Evolutionary conservation across 805 yeast species (phyloP), one percentile per base, ranked within the genome.

Genomic region (Sungouiella thailandica): DNA sequence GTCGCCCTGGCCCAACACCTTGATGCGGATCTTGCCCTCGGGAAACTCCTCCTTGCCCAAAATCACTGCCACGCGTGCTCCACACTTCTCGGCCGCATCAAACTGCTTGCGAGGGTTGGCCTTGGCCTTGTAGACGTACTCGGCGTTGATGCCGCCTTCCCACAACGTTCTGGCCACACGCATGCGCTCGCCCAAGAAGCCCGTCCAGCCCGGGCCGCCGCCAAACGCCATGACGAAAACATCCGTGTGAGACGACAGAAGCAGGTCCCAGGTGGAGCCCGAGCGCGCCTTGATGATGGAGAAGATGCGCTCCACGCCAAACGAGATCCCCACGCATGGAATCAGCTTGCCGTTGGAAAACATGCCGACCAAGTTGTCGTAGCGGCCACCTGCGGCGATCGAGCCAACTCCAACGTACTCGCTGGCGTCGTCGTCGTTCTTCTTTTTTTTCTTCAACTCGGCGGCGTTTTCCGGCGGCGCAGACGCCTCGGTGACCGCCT

Each of bases 391-490:
- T 31, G 96, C 98, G 32, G 96, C 96, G 53, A 93, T 88, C 5
- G 98, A 93, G 23, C 98, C 98, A 27, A 90, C 96, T 49, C 98
- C 98, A 35, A 93, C 97, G 50, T 84, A 87, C 44, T 86, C 97
- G 34, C 95, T 84, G 37, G 96, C 96, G 60, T 93, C 97, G 46
- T 87, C 96, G 33, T 76, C 90, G 12, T 74, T 84, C 25, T 53
- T 60, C 11, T 32, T 34, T 30, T 56, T 60, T 32, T 53, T 58
- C 29, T 25, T 25, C 22, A 17, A 12, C 28, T 23, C 33, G 18
- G 25, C 33, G 6, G 93, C 93, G 55, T 81, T 79, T 26, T 65
- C 63, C 36, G 97, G 97, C 15, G 98, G 96, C n/a, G 97, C 97
- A 29, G 96, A 85, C 29, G 88, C 96, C 12, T 81, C 72, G 11